phyloP scores from a whole-genome alignment of 371 early-diverging fungal species.

The Apophysomyces elegans region DNA sequence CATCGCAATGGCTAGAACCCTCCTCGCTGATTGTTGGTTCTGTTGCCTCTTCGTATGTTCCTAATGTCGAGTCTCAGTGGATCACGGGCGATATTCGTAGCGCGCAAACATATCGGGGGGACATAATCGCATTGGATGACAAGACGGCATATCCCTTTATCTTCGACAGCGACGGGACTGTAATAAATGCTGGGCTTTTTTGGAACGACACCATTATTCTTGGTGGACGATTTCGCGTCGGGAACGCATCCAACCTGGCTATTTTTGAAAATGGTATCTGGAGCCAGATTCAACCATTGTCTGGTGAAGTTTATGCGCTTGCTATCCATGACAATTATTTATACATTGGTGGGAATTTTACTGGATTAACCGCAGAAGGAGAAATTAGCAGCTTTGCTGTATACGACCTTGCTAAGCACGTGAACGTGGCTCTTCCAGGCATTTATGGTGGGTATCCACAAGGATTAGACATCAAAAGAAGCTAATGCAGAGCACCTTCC shows the following conservation, averaged over 20 bases:
- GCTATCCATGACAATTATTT: constrained; percentile 24
- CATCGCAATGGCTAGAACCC: constrained; percentile 24
- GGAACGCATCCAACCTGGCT: constrained; percentile 27
- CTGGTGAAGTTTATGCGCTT: constrained; percentile 32
- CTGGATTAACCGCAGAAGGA: constrained; percentile 15
- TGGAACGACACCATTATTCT: constrained; percentile 36
- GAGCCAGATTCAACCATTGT: constrained; percentile 24
- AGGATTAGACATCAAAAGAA: background rate
- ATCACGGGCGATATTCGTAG: constrained; percentile 29
- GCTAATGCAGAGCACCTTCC: no score
- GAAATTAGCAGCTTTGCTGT: constrained; percentile 34
- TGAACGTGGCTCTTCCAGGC: constrained; percentile 22
- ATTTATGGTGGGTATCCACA: constrained; percentile 21
- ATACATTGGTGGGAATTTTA: constrained; percentile 43
- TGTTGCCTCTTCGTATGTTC: background rate
- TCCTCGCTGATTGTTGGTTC: constrained; percentile 27
- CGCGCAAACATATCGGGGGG: constrained; percentile 43
- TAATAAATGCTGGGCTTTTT: constrained; percentile 33
- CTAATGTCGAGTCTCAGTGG: background rate
- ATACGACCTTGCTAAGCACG: constrained; percentile 26
- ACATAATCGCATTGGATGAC: constrained; percentile 15
- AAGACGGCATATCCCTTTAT: constrained; percentile 6
- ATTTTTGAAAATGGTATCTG: constrained; percentile 35
- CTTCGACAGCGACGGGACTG: constrained; percentile 15
- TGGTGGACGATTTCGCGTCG: constrained; percentile 35